phyloP scores from a whole-genome alignment of 1,284 basidiomycete species.

The Porphyrellus sp. region DNA sequence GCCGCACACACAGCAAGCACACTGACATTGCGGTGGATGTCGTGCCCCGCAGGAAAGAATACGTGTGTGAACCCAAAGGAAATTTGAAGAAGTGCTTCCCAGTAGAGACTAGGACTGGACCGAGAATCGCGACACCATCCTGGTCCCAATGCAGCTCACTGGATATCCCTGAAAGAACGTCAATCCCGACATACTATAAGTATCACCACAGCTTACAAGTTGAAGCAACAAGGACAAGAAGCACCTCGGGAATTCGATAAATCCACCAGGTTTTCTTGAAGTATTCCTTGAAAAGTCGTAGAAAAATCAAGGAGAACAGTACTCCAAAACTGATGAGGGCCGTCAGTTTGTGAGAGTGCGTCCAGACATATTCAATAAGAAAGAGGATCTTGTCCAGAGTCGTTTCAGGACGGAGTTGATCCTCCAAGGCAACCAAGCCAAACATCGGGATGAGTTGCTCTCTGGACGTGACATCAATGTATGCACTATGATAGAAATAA shows the following conservation, averaged over 20 bases:
- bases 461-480: slow-evolving; percentile 34
- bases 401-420: slow-evolving; percentile 53
- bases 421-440: slow-evolving; percentile 62
- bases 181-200: background rate
- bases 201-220: slow-evolving; percentile 55
- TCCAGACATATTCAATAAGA: slow-evolving; percentile 61
- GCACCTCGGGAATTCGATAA: slow-evolving; percentile 82
- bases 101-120: slow-evolving; percentile 64
- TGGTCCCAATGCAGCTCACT: slow-evolving; percentile 71
- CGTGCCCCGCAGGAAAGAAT: slow-evolving; percentile 68
- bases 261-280: slow-evolving; percentile 59
- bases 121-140: slow-evolving; percentile 79
- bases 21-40: slow-evolving; percentile 75
- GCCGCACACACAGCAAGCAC: background rate
- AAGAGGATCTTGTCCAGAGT: slow-evolving; percentile 79
- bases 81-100: slow-evolving; percentile 61
- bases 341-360: slow-evolving; percentile 61
- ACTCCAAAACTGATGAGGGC: slow-evolving; percentile 70
- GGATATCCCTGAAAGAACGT: slow-evolving; percentile 57
- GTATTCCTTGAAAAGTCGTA: slow-evolving; percentile 52
- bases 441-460: slow-evolving; percentile 85
- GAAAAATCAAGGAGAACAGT: slow-evolving; percentile 60
- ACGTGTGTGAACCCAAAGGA: slow-evolving; percentile 58
- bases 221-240: slow-evolving; percentile 71
- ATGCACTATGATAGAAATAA: background rate